These are phyloP conservation scores for Candida orba DNA, from an alignment of 805 yeast genomes.

Conservation along the genomic window DNA sequence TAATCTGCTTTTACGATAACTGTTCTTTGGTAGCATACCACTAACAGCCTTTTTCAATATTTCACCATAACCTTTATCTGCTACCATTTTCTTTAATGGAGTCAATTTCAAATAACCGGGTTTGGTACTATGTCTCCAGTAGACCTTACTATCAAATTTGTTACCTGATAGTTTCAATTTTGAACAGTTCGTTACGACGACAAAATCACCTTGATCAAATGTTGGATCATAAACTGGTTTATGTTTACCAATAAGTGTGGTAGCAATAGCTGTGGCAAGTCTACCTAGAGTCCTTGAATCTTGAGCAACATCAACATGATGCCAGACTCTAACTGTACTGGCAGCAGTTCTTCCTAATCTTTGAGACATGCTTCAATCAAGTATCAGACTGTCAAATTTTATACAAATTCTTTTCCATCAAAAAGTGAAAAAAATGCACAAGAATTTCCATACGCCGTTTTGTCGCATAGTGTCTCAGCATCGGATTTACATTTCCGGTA, in stretches of 20 bases:
- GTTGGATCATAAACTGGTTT: slow-evolving; percentile 80
- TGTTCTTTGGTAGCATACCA: slow-evolving; percentile 94
- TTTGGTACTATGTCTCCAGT: slow-evolving; percentile 82
- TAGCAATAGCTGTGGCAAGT: slow-evolving; percentile 82
- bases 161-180: slow-evolving; percentile 78
- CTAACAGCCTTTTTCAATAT: slow-evolving; percentile 80
- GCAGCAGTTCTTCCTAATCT: slow-evolving; percentile 43
- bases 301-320: slow-evolving; percentile 82
- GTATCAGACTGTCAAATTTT: background rate
- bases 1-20: slow-evolving; percentile 67
- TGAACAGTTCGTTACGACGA: slow-evolving; percentile 90
- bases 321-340: slow-evolving; percentile 88
- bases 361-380: slow-evolving; percentile 18
- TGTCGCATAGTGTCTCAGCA: background rate
- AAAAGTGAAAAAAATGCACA: slow-evolving; percentile 1
- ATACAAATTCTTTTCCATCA: background rate
- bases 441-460: background rate
- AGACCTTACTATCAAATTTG: slow-evolving; percentile 70
- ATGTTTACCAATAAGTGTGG: slow-evolving; percentile 91
- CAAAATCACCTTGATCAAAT: slow-evolving; percentile 91
- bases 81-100: slow-evolving; percentile 71
- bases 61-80: slow-evolving; percentile 84
- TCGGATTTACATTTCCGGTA: background rate
- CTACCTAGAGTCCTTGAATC: slow-evolving; percentile 88
- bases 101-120: slow-evolving; percentile 85